Evolutionary conservation across 2,329 filamentous ascomycete genomes (phyloP), one percentile per base, ranked within the genome.

Genomic region (Alternaria sp.): DNA sequence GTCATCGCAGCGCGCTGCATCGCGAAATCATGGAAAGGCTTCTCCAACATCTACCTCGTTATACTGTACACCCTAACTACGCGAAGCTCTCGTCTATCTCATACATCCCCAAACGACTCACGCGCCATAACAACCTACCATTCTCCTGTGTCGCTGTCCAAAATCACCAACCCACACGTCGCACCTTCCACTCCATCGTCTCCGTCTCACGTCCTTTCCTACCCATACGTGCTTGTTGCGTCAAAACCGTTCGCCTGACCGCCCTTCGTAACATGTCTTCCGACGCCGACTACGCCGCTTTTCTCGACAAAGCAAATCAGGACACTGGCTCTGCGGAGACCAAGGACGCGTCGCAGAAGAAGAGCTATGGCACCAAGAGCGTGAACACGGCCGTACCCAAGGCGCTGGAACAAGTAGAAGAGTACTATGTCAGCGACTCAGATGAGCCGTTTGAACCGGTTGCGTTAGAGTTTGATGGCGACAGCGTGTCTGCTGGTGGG

Each of bases 391-490:
- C 85, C 63, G 85, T 94, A 57, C 92, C 94, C 3, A 65, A 71
- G 45, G 73, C 44, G 55, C 70, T 82, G 45, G 65, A 76, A 66
- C 65, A 71, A 18, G 72, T 79, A 4, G 83, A 90, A 61, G 86
- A 85, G 46, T 89, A 90, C 75, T 97, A 96, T 79, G 80, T 87
- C 15, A 96, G 91, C 65, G 94, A 97, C 63, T 89, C 92, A 28
- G 94, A 97, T 78, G 93, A 96, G 84, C 90, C 91, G 5, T 97
- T 97, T 79, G 89, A 92, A 77, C 88, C 89, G 4, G 92, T 97
- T 6, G 88, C 87, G 57, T 78, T 97, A 69, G 85, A 84, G 68
- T 92, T 87, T 82, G 79, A 84, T 20, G 85, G 86, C 66, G 80
- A 76, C 54, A 83, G 4, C 74, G 91, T 71, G 88, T 89, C 87